Evolutionary conservation across 202 grass and related monocot genomes (phyloP).

Genomic region (Carex sylvatica): DNA sequence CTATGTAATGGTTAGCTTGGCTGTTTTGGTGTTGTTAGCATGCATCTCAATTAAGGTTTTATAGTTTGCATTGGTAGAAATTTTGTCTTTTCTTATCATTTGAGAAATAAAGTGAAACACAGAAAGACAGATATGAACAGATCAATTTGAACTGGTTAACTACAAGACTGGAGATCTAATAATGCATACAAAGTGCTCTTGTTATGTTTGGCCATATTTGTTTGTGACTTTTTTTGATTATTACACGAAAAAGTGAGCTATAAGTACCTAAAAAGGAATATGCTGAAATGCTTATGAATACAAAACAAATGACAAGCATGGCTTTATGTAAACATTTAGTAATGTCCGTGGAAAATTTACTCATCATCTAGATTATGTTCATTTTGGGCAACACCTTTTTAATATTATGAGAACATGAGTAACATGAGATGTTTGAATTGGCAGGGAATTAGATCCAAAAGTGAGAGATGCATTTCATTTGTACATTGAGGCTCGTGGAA

Average conservation of each 20-base stretch:
- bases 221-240: background rate
- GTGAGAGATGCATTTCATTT: constrained; percentile 79
- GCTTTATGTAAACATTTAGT: constrained; percentile 10
- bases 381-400: background rate
- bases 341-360: constrained; percentile 1
- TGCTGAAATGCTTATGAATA: background rate
- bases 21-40: constrained; percentile 2
- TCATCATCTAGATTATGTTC: background rate
- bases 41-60: background rate
- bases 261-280: background rate
- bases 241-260: background rate
- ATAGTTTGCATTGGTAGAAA: background rate
- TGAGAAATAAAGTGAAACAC: background rate
- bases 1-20: background rate
- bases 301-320: background rate
- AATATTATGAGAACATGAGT: background rate
- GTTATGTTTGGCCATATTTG: background rate
- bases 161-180: background rate
- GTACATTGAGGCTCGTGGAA: constrained; percentile 81
- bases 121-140: background rate
- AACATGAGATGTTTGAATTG: constrained; percentile 27
- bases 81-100: background rate
- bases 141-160: background rate
- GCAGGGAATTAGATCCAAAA: constrained; percentile 84
- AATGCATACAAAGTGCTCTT: background rate